Evolutionary conservation across 805 yeast species (phyloP).

Genomic region (Kodamaea restingae): DNA sequence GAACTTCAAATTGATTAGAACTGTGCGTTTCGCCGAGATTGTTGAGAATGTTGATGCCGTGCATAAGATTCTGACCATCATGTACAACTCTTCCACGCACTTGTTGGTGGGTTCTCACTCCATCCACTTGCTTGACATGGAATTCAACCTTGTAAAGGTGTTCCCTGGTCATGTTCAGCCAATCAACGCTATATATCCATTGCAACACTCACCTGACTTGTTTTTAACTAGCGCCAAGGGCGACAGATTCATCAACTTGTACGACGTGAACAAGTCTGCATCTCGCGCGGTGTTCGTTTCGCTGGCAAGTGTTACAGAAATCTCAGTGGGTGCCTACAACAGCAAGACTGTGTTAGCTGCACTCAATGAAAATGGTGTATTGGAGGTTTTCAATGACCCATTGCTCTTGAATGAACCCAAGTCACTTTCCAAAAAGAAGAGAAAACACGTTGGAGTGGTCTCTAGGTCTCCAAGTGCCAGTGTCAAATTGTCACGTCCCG

Average conservation of each 20-base stretch:
- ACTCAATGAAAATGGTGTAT: slow-evolving; percentile 68
- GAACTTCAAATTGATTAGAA: slow-evolving; percentile 38
- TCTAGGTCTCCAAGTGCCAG: slow-evolving; percentile 50
- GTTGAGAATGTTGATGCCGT: slow-evolving; percentile 33
- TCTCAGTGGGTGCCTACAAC: slow-evolving; percentile 37
- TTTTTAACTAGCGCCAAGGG: slow-evolving; percentile 70
- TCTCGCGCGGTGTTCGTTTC: slow-evolving; percentile 62
- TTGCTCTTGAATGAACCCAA: slow-evolving; percentile 16
- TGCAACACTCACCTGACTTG: slow-evolving; percentile 33
- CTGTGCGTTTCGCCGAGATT: slow-evolving; percentile 40
- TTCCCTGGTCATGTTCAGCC: slow-evolving; percentile 79
- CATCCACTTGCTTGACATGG: slow-evolving; percentile 48
- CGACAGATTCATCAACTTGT: slow-evolving; percentile 78
- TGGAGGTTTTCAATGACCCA: slow-evolving; percentile 70
- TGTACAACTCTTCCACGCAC: slow-evolving; percentile 34
- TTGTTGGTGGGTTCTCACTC: slow-evolving; percentile 66
- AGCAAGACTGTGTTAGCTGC: slow-evolving; percentile 43
- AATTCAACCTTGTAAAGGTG: slow-evolving; percentile 41
- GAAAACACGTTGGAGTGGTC: slow-evolving; percentile 38
- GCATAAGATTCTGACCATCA: slow-evolving; percentile 27
- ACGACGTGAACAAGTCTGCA: slow-evolving; percentile 44
- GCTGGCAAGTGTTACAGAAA: slow-evolving; percentile 52
- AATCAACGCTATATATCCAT: slow-evolving; percentile 45
- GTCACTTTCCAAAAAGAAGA: slow-evolving; percentile 31
- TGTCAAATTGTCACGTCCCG: slow-evolving; percentile 48